Evolutionary conservation across 441 rosid genomes (phyloP).

Genomic region (Gossypium trilobum): DNA sequence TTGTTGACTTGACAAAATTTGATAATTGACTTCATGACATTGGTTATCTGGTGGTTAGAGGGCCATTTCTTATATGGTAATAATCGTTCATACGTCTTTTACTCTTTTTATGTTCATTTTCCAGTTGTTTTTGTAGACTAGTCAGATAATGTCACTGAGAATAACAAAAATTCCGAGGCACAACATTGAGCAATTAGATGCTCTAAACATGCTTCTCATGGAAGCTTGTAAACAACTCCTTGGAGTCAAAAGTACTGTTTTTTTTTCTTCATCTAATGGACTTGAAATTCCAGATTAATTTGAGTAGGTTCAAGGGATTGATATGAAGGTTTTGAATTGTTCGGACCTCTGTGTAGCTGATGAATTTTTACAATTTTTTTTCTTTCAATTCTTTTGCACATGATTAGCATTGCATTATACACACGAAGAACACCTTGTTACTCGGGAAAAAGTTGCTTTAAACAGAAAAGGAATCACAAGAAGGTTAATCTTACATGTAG

Average conservation of each 20-base stretch:
- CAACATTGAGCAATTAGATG: not conserved
- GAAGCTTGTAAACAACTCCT: not conserved
- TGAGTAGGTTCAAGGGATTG: not conserved
- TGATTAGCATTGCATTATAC: not conserved
- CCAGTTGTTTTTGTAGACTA: not conserved
- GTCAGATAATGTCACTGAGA: not conserved
- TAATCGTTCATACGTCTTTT: not conserved
- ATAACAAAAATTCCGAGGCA: not conserved
- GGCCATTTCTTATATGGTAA: not conserved
- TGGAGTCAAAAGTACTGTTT: not conserved
- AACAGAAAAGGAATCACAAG: not conserved
- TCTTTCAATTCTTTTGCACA: not conserved
- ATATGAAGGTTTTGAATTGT: not conserved
- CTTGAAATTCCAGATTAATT: not conserved
- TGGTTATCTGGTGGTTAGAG: not conserved
- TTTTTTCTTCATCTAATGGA: not conserved
- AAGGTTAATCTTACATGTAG: slow-evolving; percentile 14
- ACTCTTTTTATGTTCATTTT: not conserved
- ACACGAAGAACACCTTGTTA: not conserved
- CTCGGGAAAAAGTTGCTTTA: not conserved
- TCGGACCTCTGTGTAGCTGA: not conserved
- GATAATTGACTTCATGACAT: not conserved
- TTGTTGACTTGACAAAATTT: not conserved
- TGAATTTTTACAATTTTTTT: not conserved
- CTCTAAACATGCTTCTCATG: not conserved